These are phyloP conservation scores for Lolium rigidum DNA, from an alignment of 176 grass and related monocot species.

Conservation along the genomic window DNA sequence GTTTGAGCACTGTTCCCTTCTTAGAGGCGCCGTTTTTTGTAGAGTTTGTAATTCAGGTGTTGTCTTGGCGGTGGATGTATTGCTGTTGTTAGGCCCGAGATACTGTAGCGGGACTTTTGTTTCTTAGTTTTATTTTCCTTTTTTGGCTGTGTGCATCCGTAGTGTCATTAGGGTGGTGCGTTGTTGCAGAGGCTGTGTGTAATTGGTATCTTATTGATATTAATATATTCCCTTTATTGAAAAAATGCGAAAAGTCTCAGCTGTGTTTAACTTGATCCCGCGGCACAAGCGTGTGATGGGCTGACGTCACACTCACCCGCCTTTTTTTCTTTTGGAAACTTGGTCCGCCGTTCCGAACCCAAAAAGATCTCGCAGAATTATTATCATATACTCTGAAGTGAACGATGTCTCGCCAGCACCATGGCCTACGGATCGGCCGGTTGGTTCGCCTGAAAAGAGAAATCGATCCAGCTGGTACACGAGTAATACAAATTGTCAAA, in stretches of 20 bases:
- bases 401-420: not conserved
- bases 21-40: too few species aligned
- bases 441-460: not conserved
- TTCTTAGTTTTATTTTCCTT: too few species aligned
- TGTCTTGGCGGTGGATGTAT: too few species aligned
- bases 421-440: not conserved
- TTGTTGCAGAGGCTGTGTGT: too few species aligned
- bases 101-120: too few species aligned
- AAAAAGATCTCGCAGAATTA: not conserved
- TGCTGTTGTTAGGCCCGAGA: too few species aligned
- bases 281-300: not conserved
- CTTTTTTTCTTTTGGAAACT: not conserved
- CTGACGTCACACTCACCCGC: not conserved
- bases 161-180: too few species aligned
- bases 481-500: not conserved
- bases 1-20: too few species aligned
- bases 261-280: not conserved
- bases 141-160: too few species aligned
- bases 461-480: not conserved
- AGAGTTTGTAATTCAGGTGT: too few species aligned
- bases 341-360: not conserved
- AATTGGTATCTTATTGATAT: too few species aligned
- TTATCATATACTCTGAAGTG: not conserved
- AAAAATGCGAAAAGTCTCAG: not conserved
- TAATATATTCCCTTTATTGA: too few species aligned